phyloP scores from a whole-genome alignment of 768 basidiomycete genomes.

The Russula compacta region DNA sequence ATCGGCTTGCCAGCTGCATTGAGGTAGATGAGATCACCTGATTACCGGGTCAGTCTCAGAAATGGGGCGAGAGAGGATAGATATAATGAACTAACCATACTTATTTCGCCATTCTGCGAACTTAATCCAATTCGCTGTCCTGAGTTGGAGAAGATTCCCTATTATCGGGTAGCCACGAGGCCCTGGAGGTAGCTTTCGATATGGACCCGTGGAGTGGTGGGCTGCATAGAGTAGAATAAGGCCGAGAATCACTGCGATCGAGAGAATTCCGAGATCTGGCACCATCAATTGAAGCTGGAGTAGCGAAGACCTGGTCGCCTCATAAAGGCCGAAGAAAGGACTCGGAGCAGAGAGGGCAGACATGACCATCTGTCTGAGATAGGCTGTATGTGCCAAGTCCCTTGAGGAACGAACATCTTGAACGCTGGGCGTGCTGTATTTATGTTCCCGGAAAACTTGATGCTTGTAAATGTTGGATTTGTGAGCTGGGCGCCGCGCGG shows the following conservation, averaged over 20 bases:
- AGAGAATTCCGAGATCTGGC: background rate
- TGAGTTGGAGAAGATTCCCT: background rate
- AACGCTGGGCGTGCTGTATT: no score
- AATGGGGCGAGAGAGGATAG: background rate
- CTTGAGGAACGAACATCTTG: no score
- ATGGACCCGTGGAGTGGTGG: background rate
- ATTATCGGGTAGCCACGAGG: conserved; percentile 3
- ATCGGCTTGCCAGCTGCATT: background rate
- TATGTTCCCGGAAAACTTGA: no score
- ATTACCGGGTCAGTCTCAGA: background rate
- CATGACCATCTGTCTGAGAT: no score
- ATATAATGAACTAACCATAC: background rate
- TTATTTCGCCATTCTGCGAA: background rate
- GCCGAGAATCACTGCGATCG: background rate
- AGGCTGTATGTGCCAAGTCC: no score
- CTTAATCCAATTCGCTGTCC: background rate
- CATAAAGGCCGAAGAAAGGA: background rate
- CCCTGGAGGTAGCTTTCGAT: background rate
- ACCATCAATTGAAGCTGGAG: background rate
- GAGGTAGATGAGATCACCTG: conserved; percentile 5
- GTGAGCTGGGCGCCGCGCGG: no score
- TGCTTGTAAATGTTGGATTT: no score
- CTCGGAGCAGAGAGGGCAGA: no score
- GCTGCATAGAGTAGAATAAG: background rate
- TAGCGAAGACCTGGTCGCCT: background rate